Base-by-base conservation (phyloP, 148 eudicot genomes). In the Persicaria maculosa region DNA sequence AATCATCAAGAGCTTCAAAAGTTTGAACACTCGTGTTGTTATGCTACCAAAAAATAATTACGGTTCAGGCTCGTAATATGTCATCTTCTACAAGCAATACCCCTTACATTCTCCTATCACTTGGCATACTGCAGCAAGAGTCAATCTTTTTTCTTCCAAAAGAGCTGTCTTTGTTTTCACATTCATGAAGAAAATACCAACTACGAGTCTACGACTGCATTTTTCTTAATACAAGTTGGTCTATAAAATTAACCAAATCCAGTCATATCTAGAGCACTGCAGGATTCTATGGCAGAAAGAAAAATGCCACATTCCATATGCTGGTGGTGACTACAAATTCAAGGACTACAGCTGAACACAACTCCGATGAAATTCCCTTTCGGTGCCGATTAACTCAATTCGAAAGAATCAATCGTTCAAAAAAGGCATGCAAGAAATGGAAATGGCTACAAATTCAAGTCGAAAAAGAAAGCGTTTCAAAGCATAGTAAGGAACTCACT, bases 401-500 rank as follows among this genome's bases (percentile, higher is more conserved):
- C 7, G 11, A 62, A 31, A 62, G 14, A 31, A 4, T 31, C 31
- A 62, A 62, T 62, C 16, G 16, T 11, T 25, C 10, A 44, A 76
- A 53, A 53, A 31, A 69, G 36, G n/a, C 61, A 59, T 1, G 55
- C 20, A 5, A 45, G 64, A 74, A n/a, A 48, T 17, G 10, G 19
- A 74, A 53, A 9, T 9, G 9, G 12, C 15, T 53, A 45, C 9
- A 50, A 72, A 45, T 57, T 48, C n/a, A 19, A 53, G 58, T 53
- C 19, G 1, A 31, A 53, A n/a, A 15, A 53, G 19, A 5, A 53
- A 11, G 15, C 15, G 20, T 53, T 55, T 22, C 22, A 15, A 57
- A 70, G 19, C 44, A 20, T 50, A 61, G 67, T 58, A 25, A 76
- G 36, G 58, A 67, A 80, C 74, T 76, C 76, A 72, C 71, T 17